A percentile compares a stretch with the other conserved stretches of the same genome.
These are phyloP conservation scores for Otatea glauca DNA, from an alignment of 176 grass and related monocot genomes.

Conservation along the genomic window DNA sequence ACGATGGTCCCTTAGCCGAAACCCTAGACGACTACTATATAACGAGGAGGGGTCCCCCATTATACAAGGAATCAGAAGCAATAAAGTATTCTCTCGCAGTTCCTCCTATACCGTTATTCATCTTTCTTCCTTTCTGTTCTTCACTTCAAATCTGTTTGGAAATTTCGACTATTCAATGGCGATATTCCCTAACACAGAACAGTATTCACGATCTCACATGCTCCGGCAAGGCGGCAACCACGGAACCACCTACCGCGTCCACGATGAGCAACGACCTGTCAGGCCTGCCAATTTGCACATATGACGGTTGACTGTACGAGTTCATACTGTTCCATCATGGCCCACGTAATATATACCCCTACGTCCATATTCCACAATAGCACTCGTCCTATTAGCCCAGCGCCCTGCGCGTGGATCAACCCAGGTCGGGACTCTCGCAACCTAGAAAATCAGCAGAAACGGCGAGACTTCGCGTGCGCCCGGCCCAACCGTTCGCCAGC, in stretches of 20 bases:
- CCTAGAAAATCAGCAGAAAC: neutral
- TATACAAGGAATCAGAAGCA: no score
- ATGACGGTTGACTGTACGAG: constrained; percentile 2
- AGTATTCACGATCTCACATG: neutral
- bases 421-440: neutral
- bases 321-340: neutral
- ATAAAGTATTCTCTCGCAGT: no score
- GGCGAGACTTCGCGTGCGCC: no score
- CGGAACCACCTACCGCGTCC: neutral
- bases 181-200: no score
- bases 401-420: neutral
- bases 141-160: no score
- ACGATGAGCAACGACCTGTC: constrained; percentile 26
- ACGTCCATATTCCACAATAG: neutral
- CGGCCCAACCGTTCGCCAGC: neutral
- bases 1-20: no score
- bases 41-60: no score
- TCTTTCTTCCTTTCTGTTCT: no score
- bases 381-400: neutral
- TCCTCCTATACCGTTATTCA: no score
- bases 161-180: no score
- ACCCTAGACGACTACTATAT: no score
- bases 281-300: constrained; percentile 8
- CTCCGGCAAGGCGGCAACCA: neutral
- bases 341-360: neutral